A percentile compares a stretch with the other conserved stretches of the same genome.
Evolutionary conservation across 1,284 basidiomycete species (phyloP).

Genomic region (Rhodotorula sp.): DNA sequence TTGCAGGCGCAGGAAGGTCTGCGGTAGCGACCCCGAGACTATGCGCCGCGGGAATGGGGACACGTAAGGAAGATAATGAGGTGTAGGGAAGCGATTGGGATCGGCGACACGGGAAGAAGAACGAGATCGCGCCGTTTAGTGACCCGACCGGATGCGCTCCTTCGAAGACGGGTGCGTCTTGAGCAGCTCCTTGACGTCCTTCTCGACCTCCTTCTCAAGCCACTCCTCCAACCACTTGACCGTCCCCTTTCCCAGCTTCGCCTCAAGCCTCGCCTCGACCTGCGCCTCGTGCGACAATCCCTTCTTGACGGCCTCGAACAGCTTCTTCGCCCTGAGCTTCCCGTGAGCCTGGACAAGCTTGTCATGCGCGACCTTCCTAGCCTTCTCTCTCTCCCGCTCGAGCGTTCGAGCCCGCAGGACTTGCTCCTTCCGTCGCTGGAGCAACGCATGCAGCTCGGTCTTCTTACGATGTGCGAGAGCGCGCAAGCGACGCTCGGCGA

Average conservation of each 20-base stretch:
- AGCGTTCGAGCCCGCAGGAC: neutral
- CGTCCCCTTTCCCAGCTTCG: neutral
- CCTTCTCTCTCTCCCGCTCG: neutral
- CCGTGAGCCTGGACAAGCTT: neutral
- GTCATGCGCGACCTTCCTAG: neutral
- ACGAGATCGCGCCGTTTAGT: no score
- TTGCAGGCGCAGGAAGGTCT: no score
- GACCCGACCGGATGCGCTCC: no score
- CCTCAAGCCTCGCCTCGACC: neutral
- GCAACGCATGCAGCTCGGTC: neutral
- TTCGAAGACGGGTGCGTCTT: neutral
- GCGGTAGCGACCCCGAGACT: no score
- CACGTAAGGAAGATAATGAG: neutral
- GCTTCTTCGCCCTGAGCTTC: conserved; percentile 1
- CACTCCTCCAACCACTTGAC: conserved; percentile 3
- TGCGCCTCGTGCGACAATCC: no score
- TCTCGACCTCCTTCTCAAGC: conserved; percentile 15
- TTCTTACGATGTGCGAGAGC: neutral
- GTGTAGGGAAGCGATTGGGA: neutral
- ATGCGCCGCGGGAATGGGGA: neutral
- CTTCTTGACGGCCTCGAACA: neutral
- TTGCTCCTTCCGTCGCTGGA: neutral
- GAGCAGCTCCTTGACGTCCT: conserved; percentile 2
- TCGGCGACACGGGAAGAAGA: neutral
- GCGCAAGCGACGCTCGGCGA: neutral